Evolutionary conservation across 2,329 filamentous ascomycete genomes (phyloP).

Genomic region (Capronia coronata): DNA sequence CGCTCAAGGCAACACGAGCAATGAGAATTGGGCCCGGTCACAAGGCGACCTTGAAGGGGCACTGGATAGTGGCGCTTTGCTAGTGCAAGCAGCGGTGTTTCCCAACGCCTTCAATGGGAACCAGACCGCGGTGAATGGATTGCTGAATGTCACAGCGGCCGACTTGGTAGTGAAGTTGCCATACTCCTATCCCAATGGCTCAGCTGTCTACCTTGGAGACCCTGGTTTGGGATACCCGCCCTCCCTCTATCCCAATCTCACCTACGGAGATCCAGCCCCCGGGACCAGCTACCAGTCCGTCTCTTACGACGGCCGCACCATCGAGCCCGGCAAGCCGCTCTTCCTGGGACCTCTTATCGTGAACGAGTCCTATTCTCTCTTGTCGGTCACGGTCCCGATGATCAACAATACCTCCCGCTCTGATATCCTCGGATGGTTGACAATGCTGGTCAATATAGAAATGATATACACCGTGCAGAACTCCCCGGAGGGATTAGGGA

Average conservation of each 20-base stretch:
- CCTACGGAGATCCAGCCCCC: constrained; percentile 43
- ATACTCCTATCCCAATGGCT: constrained; percentile 53
- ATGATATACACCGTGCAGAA: constrained; percentile 57
- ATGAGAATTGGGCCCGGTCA: constrained; percentile 56
- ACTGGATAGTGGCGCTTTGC: constrained; percentile 52
- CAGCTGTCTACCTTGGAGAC: constrained; percentile 56
- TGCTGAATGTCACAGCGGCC: constrained; percentile 59
- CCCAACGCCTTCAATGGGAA: constrained; percentile 58
- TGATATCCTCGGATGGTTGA: constrained; percentile 76
- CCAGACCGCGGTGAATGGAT: constrained; percentile 38
- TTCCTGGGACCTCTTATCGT: constrained; percentile 68
- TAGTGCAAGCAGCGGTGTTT: constrained; percentile 69
- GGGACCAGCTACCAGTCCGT: constrained; percentile 34
- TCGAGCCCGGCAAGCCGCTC: constrained; percentile 48
- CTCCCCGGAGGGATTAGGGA: constrained; percentile 63
- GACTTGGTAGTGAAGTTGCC: constrained; percentile 54
- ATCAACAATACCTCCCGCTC: constrained; percentile 59
- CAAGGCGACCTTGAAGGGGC: constrained; percentile 63
- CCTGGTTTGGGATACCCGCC: constrained; percentile 61
- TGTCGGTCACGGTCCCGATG: constrained; percentile 77
- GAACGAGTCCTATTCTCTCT: constrained; percentile 65
- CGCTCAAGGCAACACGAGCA: constrained; percentile 46
- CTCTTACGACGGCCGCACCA: constrained; percentile 35
- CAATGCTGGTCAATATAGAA: constrained; percentile 63
- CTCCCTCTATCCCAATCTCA: constrained; percentile 70